These are phyloP conservation scores for Eucalyptus microcorys DNA, from an alignment of 345 rosid genomes.

Conservation along the genomic window DNA sequence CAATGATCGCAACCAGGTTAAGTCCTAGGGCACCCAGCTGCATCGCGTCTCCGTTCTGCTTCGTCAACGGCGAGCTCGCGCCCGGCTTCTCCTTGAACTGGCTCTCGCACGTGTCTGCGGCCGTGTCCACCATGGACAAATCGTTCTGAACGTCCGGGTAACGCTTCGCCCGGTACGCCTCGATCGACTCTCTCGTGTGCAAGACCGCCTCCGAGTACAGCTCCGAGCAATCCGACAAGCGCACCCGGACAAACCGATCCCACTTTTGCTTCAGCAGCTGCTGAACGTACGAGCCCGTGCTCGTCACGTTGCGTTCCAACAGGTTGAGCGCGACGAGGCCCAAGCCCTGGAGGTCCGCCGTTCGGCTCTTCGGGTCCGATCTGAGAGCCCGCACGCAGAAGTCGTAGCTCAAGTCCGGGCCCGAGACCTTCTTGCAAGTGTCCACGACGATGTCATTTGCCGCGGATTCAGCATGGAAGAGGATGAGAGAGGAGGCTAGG, in stretches of 20 bases:
- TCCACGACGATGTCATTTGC: not conserved
- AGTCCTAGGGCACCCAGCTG: slow-evolving; percentile 31
- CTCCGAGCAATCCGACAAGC: slow-evolving; percentile 35
- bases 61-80: slow-evolving; percentile 24
- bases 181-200: slow-evolving; percentile 11
- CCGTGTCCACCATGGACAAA: not conserved
- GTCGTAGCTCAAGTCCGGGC: slow-evolving; percentile 25
- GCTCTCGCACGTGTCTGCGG: slow-evolving; percentile 38
- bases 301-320: slow-evolving; percentile 34
- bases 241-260: slow-evolving; percentile 2
- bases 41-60: slow-evolving; percentile 14
- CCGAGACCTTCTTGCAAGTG: slow-evolving; percentile 32
- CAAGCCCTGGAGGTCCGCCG: slow-evolving; percentile 26
- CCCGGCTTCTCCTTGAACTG: slow-evolving; percentile 33
- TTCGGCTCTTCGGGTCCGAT: slow-evolving; percentile 12
- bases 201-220: slow-evolving; percentile 19
- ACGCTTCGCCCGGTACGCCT: slow-evolving; percentile 13
- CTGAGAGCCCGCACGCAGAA: slow-evolving; percentile 34
- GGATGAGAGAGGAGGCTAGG: not conserved
- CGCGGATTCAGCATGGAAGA: not conserved
- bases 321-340: slow-evolving; percentile 28
- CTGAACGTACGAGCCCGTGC: slow-evolving; percentile 10
- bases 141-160: not conserved
- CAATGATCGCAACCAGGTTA: slow-evolving; percentile 4
- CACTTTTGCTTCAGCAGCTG: slow-evolving; percentile 8